These are phyloP conservation scores for Astrephomene gubernaculifera DNA, from an alignment of 139 green algal genomes.

Conservation along the genomic window DNA sequence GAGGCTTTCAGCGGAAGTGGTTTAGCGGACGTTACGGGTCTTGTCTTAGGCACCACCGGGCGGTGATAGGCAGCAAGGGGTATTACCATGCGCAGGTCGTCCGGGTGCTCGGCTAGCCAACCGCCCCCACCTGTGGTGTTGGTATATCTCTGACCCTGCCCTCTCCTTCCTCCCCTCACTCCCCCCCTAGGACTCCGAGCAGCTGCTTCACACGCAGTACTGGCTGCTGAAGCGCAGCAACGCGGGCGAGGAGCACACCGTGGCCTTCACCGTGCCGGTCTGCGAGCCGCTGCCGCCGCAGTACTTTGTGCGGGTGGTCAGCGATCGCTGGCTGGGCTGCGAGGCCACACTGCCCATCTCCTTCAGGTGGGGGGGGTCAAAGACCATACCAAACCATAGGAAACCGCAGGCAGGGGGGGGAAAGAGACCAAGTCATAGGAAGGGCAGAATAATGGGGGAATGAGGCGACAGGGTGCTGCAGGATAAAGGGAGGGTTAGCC, in stretches of 20 bases:
- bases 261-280: slow-evolving; percentile 96
- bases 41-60: too few relatives aligned
- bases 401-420: background rate
- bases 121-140: too few relatives aligned
- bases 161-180: background rate
- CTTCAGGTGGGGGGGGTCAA: slow-evolving; percentile 79
- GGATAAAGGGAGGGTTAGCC: too few relatives aligned
- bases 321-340: slow-evolving; percentile 86
- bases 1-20: too few relatives aligned
- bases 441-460: too few relatives aligned
- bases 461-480: too few relatives aligned
- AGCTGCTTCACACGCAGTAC: slow-evolving; percentile 95
- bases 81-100: too few relatives aligned
- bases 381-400: too few relatives aligned
- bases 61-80: too few relatives aligned
- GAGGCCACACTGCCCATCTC: slow-evolving; percentile 91
- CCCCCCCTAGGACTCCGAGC: slow-evolving; percentile 77
- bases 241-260: slow-evolving; percentile 85
- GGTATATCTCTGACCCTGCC: too few relatives aligned
- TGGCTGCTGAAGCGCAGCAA: slow-evolving; percentile 92
- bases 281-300: slow-evolving; percentile 96
- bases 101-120: too few relatives aligned
- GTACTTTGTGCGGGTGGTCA: slow-evolving; percentile 92
- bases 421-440: background rate
- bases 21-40: too few relatives aligned